Conservation (phyloP, 768 basidiomycete species). For the Hypsizygus marmoreus region DNA sequence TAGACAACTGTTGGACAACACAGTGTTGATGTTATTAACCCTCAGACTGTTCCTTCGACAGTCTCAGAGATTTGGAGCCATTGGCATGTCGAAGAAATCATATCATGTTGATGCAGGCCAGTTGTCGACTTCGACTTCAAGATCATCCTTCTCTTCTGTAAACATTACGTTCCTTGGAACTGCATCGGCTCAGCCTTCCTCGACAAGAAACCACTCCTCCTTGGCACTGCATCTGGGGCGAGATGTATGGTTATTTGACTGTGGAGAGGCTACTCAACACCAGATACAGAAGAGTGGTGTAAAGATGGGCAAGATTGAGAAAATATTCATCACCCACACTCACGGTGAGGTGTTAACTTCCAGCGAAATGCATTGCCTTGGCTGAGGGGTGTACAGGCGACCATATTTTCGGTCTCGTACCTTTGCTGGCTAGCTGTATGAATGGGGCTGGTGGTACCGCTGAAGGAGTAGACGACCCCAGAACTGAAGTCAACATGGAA, state of each 20-base stretch:
- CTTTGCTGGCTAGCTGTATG: constrained; percentile 65
- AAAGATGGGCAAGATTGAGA: constrained; percentile 79
- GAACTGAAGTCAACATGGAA: constrained; percentile 38
- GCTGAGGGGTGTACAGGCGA: constrained; percentile 53
- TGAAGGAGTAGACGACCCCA: constrained; percentile 61
- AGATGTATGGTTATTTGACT: constrained; percentile 85
- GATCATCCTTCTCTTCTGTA: constrained; percentile 31
- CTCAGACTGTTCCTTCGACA: neutral
- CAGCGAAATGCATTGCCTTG: too few species aligned
- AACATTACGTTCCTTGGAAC: constrained; percentile 79
- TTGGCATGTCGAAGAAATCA: neutral
- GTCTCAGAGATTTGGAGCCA: neutral
- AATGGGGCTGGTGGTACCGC: constrained; percentile 75
- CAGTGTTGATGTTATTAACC: neutral
- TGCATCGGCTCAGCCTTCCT: constrained; percentile 79
- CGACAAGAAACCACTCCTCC: constrained; percentile 77
- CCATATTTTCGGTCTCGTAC: constrained; percentile 77
- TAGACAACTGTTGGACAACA: too few species aligned
- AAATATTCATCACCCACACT: constrained; percentile 88
- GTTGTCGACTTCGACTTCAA: constrained; percentile 1
- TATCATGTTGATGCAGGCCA: neutral
- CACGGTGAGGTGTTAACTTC: constrained; percentile 68
- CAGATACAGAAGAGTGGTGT: constrained; percentile 71
- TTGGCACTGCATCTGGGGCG: constrained; percentile 65
- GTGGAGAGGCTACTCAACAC: constrained; percentile 83